These are phyloP conservation scores for Apiotrichum brassicae DNA, from an alignment of 1,284 basidiomycete species.

Conservation along the genomic window DNA sequence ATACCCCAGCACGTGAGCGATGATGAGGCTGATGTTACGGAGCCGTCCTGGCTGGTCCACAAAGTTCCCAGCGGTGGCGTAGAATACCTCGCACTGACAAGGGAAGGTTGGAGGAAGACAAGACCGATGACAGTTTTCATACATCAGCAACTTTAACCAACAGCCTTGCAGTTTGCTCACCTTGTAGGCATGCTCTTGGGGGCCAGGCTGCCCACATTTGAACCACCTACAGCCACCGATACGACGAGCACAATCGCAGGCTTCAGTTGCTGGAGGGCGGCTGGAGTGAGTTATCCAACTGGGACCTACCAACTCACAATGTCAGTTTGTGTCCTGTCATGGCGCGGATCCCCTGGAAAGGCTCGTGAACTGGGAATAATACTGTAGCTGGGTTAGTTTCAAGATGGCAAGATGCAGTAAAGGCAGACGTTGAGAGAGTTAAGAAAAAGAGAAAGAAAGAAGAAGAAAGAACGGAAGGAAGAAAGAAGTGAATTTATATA, in stretches of 20 bases:
- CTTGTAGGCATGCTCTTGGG: slow-evolving; percentile 16
- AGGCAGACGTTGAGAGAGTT: no score
- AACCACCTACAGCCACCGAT: slow-evolving; percentile 13
- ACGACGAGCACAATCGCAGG: slow-evolving; percentile 2
- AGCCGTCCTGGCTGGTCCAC: slow-evolving; percentile 4
- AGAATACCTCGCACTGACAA: slow-evolving; percentile 14
- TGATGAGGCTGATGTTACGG: not conserved
- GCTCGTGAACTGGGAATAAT: no score
- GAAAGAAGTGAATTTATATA: no score
- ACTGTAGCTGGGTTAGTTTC: no score
- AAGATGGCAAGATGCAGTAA: no score
- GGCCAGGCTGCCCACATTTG: slow-evolving; percentile 14
- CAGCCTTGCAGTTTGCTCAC: slow-evolving; percentile 6
- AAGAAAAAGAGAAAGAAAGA: no score
- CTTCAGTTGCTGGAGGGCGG: not conserved
- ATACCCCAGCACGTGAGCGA: slow-evolving; percentile 10
- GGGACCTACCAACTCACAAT: not conserved
- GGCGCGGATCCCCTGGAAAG: no score
- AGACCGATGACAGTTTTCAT: no score
- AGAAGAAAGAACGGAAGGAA: no score
- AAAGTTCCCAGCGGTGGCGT: slow-evolving; percentile 12
- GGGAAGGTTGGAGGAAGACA: not conserved
- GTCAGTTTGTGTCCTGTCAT: not conserved
- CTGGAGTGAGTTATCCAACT: slow-evolving; percentile 1
- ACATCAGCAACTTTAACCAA: no score